Evolutionary conservation across 371 early-diverging fungal species (phyloP).

Genomic region (Apophysomyces variabilis): DNA sequence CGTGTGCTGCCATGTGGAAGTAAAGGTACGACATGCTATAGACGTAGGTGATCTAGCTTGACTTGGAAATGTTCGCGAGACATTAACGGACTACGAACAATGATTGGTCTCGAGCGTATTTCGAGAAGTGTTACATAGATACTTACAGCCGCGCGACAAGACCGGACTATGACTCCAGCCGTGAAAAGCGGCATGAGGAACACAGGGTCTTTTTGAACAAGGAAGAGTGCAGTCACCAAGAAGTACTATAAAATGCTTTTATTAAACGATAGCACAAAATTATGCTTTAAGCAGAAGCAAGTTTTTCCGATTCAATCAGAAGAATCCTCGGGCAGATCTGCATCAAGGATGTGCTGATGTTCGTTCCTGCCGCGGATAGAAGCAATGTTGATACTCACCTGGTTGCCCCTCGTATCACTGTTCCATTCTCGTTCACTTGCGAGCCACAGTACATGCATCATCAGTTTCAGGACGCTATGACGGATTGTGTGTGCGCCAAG

Average conservation of each 20-base stretch:
- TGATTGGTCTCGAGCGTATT: not conserved
- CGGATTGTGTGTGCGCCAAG: too few species aligned
- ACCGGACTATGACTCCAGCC: not conserved
- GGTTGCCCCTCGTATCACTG: too few species aligned
- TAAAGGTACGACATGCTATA: not conserved
- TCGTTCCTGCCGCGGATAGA: too few species aligned
- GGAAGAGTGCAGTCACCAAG: constrained; percentile 1
- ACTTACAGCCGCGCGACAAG: constrained; percentile 1
- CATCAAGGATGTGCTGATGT: too few species aligned
- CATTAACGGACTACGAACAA: not conserved
- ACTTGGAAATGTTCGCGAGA: not conserved
- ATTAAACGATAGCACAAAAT: too few species aligned
- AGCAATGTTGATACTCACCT: too few species aligned
- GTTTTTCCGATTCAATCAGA: too few species aligned
- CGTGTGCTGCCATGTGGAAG: not conserved
- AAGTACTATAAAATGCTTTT: not conserved
- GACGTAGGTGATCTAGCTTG: not conserved
- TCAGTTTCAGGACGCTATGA: too few species aligned
- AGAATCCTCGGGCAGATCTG: too few species aligned
- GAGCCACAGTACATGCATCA: too few species aligned
- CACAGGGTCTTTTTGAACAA: not conserved
- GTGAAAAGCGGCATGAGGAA: constrained; percentile 4
- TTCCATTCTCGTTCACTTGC: too few species aligned
- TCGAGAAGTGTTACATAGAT: not conserved
- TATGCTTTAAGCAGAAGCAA: too few species aligned